These are phyloP conservation scores for Cyphellophora attinorum DNA, from an alignment of 2,329 filamentous ascomycete species.

Conservation along the genomic window DNA sequence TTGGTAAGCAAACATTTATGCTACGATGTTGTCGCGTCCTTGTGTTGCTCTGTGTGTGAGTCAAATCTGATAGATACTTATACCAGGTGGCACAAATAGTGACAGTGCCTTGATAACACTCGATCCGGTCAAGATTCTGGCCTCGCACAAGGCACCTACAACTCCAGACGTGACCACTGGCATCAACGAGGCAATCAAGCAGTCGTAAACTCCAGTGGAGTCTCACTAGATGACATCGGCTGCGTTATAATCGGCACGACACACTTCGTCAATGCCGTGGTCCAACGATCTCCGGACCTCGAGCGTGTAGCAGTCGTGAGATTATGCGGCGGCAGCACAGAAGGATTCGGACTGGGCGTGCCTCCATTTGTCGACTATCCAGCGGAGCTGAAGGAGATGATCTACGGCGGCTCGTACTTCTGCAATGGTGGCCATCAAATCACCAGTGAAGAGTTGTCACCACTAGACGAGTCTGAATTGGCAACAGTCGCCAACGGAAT, in stretches of 20 bases:
- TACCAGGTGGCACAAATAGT: too few species aligned
- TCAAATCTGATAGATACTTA: too few species aligned
- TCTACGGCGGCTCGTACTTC: slow-evolving; percentile 4
- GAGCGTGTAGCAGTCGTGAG: slow-evolving; percentile 9
- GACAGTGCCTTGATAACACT: too few species aligned
- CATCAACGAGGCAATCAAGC: too few species aligned
- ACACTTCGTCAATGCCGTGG: slow-evolving; percentile 37
- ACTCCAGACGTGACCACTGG: too few species aligned
- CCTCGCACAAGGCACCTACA: too few species aligned
- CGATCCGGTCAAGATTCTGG: too few species aligned
- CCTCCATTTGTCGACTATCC: slow-evolving; percentile 44
- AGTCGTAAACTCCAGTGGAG: too few species aligned
- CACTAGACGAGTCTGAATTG: slow-evolving; percentile 7
- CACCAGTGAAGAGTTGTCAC: slow-evolving; percentile 8
- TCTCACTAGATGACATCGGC: too few species aligned
- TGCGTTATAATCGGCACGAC: slow-evolving; percentile 45
- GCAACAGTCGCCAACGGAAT: slow-evolving; percentile 2
- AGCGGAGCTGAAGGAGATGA: slow-evolving; percentile 22
- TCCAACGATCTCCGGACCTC: slow-evolving; percentile 7
- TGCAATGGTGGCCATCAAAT: slow-evolving; percentile 11
- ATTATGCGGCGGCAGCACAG: slow-evolving; percentile 7
- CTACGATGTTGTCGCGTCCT: too few species aligned
- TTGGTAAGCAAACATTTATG: too few species aligned
- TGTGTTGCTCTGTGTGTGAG: too few species aligned
- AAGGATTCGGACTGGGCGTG: slow-evolving; percentile 9